A percentile compares a stretch with the other conserved stretches of the same genome.
Evolutionary conservation across 1,284 basidiomycete genomes (phyloP).

Genomic region (Ceratobasidium sp.): DNA sequence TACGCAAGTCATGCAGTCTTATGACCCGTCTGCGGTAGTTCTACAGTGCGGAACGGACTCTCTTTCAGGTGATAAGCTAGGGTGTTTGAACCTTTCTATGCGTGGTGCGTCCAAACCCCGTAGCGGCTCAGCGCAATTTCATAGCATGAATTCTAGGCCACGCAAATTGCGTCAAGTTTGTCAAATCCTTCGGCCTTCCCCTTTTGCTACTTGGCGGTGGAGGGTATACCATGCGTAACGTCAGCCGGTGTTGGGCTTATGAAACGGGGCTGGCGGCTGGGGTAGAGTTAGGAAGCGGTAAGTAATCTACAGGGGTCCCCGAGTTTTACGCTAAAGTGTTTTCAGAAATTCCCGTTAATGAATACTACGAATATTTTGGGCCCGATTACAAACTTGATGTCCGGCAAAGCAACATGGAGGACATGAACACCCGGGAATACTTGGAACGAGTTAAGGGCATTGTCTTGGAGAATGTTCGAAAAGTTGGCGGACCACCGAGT

Average conservation of each 20-base stretch:
- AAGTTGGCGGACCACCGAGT: constrained; percentile 85
- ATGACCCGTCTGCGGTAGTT: constrained; percentile 94
- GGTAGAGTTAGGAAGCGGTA: constrained; percentile 86
- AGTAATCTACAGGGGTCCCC: constrained; percentile 30
- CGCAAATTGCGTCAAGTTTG: constrained; percentile 95
- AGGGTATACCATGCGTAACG: constrained; percentile 98
- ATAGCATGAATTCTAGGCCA: constrained; percentile 63
- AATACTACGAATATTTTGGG: constrained; percentile 99
- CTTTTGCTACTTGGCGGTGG: constrained; percentile 93
- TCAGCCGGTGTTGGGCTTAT: constrained; percentile 96
- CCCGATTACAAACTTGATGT: constrained; percentile 98
- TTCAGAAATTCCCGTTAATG: constrained; percentile 91
- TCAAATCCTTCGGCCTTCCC: constrained; percentile 95
- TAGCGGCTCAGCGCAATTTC: background rate
- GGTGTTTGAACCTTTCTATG: constrained; percentile 97
- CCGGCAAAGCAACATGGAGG: constrained; percentile 92
- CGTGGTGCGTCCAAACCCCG: constrained; percentile 62
- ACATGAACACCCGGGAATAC: constrained; percentile 92
- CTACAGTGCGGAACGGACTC: constrained; percentile 99
- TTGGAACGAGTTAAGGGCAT: constrained; percentile 91
- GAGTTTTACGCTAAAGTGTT: constrained; percentile 16
- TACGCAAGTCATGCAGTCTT: constrained; percentile 92
- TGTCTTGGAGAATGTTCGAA: constrained; percentile 88
- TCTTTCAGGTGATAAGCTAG: constrained; percentile 93
- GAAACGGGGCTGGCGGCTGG: constrained; percentile 98